phyloP scores from a whole-genome alignment of 2,329 filamentous ascomycete genomes.

The Aspergillus puulaauensis region DNA sequence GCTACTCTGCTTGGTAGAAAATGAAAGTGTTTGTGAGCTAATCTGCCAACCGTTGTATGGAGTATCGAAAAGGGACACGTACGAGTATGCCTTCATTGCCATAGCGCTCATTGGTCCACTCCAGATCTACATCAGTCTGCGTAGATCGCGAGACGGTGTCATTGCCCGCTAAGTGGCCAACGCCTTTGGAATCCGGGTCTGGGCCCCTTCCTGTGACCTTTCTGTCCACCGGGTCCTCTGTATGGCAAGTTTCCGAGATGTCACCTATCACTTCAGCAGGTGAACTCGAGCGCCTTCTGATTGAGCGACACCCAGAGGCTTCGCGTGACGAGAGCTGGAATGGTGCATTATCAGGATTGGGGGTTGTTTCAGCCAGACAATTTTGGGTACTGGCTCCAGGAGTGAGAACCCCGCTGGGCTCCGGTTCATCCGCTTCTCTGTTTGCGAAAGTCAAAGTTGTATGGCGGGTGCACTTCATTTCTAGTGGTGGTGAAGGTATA shows the following conservation, averaged over 20 bases:
- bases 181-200: not conserved
- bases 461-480: not conserved
- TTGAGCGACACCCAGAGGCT: not conserved
- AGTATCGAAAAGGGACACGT: not conserved
- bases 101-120: not conserved
- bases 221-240: not conserved
- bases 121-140: not conserved
- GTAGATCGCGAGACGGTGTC: constrained; percentile 1
- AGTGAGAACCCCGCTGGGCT: not conserved
- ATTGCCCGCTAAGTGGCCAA: not conserved
- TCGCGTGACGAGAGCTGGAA: not conserved
- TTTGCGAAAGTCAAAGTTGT: not conserved
- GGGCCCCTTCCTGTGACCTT: not conserved
- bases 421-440: too few relatives aligned
- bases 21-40: not conserved
- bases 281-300: not conserved
- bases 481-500: not conserved
- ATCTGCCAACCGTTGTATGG: not conserved
- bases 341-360: not conserved
- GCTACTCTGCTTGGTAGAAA: not conserved
- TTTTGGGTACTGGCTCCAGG: not conserved
- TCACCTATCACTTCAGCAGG: not conserved
- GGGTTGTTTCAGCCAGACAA: not conserved
- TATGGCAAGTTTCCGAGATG: not conserved
- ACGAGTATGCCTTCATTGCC: not conserved